These are phyloP conservation scores for Aspergillus nidulans DNA, from an alignment of 495 filamentous ascomycete species.

Conservation along the genomic window DNA sequence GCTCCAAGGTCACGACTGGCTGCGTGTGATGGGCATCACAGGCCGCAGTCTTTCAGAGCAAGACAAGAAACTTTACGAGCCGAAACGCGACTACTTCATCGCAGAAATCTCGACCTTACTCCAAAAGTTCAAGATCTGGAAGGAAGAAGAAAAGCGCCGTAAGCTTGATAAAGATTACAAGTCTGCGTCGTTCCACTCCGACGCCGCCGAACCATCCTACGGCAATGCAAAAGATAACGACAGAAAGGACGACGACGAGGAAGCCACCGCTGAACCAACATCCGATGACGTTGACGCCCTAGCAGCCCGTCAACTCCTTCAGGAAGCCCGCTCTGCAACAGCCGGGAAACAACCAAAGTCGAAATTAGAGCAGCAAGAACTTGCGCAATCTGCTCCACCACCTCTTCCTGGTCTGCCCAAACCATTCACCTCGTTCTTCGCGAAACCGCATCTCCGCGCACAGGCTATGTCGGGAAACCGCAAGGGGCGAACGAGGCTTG, in stretches of 20 bases:
- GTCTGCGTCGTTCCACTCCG: constrained; percentile 26
- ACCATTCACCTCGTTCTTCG: constrained; percentile 83
- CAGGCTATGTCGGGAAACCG: constrained; percentile 62
- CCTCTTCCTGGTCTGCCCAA: constrained; percentile 32
- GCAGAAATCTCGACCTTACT: constrained; percentile 71
- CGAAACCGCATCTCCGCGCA: constrained; percentile 69
- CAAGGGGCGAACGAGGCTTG: constrained; percentile 50
- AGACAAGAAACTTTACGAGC: constrained; percentile 79
- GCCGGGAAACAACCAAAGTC: constrained; percentile 29
- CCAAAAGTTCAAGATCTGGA: constrained; percentile 84
- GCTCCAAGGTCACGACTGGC: constrained; percentile 87
- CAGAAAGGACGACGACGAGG: constrained; percentile 30
- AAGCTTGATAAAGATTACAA: constrained; percentile 63
- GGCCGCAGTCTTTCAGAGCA: constrained; percentile 64
- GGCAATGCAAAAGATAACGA: constrained; percentile 6
- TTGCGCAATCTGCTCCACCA: neutral
- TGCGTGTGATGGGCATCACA: constrained; percentile 87
- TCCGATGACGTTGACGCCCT: constrained; percentile 70
- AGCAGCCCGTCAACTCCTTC: constrained; percentile 67
- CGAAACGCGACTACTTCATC: constrained; percentile 79
- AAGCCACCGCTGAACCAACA: constrained; percentile 45
- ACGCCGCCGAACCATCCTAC: constrained; percentile 7
- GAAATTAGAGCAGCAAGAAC: neutral
- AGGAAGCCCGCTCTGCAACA: constrained; percentile 56
- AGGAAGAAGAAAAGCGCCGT: constrained; percentile 80